Conservation (phyloP, 23 red algal genomes). For the Cyanidium caldarium region DNA sequence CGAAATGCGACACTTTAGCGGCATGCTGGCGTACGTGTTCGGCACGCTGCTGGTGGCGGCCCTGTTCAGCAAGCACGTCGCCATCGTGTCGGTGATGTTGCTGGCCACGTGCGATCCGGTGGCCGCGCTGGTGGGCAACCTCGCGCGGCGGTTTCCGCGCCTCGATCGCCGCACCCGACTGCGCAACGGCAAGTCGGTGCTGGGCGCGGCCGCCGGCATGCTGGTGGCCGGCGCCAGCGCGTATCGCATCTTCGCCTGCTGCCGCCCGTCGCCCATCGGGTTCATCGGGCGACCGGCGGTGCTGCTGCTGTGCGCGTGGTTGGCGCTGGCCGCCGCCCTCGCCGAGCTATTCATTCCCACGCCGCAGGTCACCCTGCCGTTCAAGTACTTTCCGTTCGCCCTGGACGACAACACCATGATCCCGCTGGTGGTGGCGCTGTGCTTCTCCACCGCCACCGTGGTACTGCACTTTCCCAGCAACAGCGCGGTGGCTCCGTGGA, state of each 20-base stretch:
- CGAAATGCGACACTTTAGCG: background rate
- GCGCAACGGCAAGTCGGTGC: background rate
- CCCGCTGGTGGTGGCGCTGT: background rate
- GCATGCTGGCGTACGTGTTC: background rate
- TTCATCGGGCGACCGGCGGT: no score
- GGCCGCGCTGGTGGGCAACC: background rate
- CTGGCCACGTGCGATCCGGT: background rate
- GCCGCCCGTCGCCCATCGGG: background rate
- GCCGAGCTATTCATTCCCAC: background rate
- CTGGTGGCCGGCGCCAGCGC: background rate
- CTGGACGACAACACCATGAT: background rate
- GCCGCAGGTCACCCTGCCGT: background rate
- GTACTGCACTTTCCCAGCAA: no score
- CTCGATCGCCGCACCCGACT: background rate
- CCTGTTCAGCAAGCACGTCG: background rate
- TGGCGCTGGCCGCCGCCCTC: background rate
- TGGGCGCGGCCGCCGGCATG: background rate
- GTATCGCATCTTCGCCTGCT: background rate
- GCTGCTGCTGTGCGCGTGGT: background rate
- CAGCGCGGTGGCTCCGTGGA: no score
- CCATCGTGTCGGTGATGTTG: background rate
- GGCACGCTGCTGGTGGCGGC: background rate
- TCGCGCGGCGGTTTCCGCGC: background rate
- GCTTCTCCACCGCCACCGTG: no score
- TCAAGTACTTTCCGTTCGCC: background rate